Base-by-base conservation (phyloP, 2,329 filamentous ascomycete species). In the Botryotinia globosa region DNA sequence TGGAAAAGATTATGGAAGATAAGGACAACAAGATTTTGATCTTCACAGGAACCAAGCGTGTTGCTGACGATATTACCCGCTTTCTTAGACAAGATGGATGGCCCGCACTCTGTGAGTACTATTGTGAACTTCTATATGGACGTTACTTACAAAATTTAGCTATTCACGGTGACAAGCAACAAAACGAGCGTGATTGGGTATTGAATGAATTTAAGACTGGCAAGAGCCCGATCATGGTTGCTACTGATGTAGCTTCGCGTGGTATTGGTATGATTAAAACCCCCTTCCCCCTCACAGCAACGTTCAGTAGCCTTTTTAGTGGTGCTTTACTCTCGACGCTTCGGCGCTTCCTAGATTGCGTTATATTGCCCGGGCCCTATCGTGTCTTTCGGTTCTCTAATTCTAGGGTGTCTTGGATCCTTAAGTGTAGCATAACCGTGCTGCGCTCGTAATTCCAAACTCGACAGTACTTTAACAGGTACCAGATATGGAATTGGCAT, bases 191-290 rank as follows among this genome's bases (percentile, higher is more conserved):
- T 87, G 96, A 98, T 84, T 98, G 96, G 94, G 96, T 98, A 80
- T 88, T 99, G 82, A 97, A 98, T 84, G 95, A 98, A 84, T 99
- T 99, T 90, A 99, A 98, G 91, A 93, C 93, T 77, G 94, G 94
- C 85, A 98, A 98, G 88, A 97, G 94, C 86, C 96, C 96, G 82
- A 97, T 99, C 90, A 97, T 99, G 94, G 96, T 99, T 86, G 96
- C 96, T 86, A 99, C 96, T 78, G 96, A 98, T 82, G 96, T 99
- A 85, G 96, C 96, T 86, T 98, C 96, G 82, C 96, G 96, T 94
- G 96, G 96, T 94, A 98, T 99, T 86, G 96, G 96, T 98, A 97
- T 97, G 94, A 95, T 92, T 89, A 86, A 87, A 85, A 85, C 85
- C 83, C 84, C 85, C 82, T 84, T 81, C 81, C 79, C 80, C 80